Evolutionary conservation across 768 basidiomycete species (phyloP).

Genomic region (Trametes villosa): DNA sequence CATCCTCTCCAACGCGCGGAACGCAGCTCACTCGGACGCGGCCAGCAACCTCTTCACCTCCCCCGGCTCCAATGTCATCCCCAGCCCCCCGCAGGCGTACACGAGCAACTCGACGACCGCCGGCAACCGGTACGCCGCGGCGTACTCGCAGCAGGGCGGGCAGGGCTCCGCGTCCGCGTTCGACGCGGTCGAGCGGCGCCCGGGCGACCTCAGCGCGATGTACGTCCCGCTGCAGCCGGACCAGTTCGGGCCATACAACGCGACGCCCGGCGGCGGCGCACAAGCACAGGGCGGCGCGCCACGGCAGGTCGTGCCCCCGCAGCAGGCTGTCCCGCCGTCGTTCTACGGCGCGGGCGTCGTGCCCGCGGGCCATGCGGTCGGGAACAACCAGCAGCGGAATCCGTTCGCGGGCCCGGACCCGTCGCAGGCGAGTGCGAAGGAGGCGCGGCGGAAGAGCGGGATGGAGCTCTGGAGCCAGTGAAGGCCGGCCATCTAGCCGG

Average conservation of each 20-base stretch:
- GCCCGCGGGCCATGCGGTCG: constrained; percentile 43
- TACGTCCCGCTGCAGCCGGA: constrained; percentile 88
- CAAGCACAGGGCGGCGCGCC: constrained; percentile 30
- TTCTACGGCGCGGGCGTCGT: constrained; percentile 73
- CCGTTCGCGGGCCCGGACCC: constrained; percentile 35
- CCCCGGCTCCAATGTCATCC: constrained; percentile 52
- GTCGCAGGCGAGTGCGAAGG: constrained; percentile 53
- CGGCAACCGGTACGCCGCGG: constrained; percentile 64
- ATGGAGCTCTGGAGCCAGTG: constrained; percentile 81
- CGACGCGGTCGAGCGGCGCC: constrained; percentile 65
- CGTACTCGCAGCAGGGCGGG: constrained; percentile 47
- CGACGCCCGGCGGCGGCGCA: constrained; percentile 36
- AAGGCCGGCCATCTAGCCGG: constrained; percentile 26
- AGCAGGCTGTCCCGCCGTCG: constrained; percentile 59
- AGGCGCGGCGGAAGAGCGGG: constrained; percentile 61
- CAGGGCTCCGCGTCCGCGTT: constrained; percentile 43
- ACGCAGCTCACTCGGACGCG: constrained; percentile 57
- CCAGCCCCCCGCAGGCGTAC: constrained; percentile 80
- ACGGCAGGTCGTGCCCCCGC: constrained; percentile 54
- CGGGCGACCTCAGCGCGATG: constrained; percentile 67
- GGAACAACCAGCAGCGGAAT: constrained; percentile 41
- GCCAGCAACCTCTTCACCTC: constrained; percentile 47
- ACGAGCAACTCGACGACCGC: constrained; percentile 52
- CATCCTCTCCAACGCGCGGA: constrained; percentile 81
- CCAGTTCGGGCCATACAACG: constrained; percentile 63